Evolutionary conservation across 2,329 filamentous ascomycete genomes (phyloP), one percentile per base, ranked within the genome.

Genomic region (Paecilomyces fulvus): DNA sequence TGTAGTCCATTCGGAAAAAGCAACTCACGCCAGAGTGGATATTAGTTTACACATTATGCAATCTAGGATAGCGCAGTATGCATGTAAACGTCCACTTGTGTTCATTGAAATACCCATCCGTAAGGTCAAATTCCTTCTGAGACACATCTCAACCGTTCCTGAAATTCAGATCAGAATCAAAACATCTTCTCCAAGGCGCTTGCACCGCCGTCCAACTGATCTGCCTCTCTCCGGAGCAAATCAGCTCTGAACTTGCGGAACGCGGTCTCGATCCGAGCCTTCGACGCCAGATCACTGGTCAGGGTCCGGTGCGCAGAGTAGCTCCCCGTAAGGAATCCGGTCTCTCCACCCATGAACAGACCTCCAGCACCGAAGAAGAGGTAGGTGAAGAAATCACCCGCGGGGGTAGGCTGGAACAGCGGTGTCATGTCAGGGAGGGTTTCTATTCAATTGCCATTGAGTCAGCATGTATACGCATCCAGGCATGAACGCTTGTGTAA

Each of bases 161-260:
- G 17, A 17, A 43, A 10, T 9, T 17, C 21, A 49, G 12, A 11
- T 49, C 48, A n/a, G 12, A 51, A 60, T 56, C 14, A 59, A 21
- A 67, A 67, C 61, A 70, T 62, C 51, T 67, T 61, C 1, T 64
- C 64, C 12, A 59, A 59, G 5, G 67, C 61, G 43, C 60, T 65
- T 20, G 68, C 61, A 1, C 67, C 69, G 0, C 67, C 70, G 59
- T 87, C 83, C 58, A 88, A 61, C 25, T 71, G 64, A 61, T 82
- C 74, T 9, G 84, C 80, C 71, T 88, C 78, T 59, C 76, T 78
- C 63, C 81, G 79, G 64, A 88, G 66, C n/a, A 81, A 77, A 71
- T 88, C 85, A 0, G 82, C 82, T 57, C 79, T 79, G 67, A 87
- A 87, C 56, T 75, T 78, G 61, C 80, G 76, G 59, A 86, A 88